Base-by-base conservation (phyloP, 148 eudicot species). In the Rhododendron kiyosumense region DNA sequence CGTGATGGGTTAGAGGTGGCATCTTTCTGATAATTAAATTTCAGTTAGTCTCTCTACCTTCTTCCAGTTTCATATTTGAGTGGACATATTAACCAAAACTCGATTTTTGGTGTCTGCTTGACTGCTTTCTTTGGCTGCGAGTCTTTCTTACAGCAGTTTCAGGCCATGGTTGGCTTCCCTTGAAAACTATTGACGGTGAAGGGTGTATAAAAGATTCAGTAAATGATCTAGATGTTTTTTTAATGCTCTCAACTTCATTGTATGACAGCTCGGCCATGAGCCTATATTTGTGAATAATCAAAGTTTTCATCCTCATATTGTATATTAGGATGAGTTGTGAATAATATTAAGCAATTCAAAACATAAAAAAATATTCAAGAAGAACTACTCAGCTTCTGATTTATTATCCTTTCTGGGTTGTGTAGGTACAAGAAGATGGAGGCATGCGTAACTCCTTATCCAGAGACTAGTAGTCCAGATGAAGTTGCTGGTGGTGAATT, bases 401-500 rank as follows among this genome's bases (percentile, higher is more conserved):
- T 84, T 38, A 10, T 71, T 84, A 71, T 8, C 2, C 32, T 26
- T 57, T 81, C 86, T 81, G 45, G 84, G 32, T 34, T 32, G 76
- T 20, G 57, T 84, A 90, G 93, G 93, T 92, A 92, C 67, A 90
- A 92, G 88, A 90, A 89, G 84, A 92, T 90, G 91, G 92, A 92
- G 87, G 82, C 88, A 59, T 92, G 93, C 78, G 84, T 92, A 63
- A 92, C 93, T 87, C 92, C 91, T 7, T 90, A 90, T 84, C 92
- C 91, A 3, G 90, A 81, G 83, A 88, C 90, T 34, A 83, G 75
- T 49, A 57, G 81, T 78, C 45, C 90, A 46, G 91, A 89, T 57
- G 91, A 85, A 89, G 84, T 86, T 76, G 88, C 90, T n/a, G 93
- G 93, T 59, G 93, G 91, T 73, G 90, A 88, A 69, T 86, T 89